phyloP scores from a whole-genome alignment of 352 stramenopile genomes.

The Phytopythium mirpurense region DNA sequence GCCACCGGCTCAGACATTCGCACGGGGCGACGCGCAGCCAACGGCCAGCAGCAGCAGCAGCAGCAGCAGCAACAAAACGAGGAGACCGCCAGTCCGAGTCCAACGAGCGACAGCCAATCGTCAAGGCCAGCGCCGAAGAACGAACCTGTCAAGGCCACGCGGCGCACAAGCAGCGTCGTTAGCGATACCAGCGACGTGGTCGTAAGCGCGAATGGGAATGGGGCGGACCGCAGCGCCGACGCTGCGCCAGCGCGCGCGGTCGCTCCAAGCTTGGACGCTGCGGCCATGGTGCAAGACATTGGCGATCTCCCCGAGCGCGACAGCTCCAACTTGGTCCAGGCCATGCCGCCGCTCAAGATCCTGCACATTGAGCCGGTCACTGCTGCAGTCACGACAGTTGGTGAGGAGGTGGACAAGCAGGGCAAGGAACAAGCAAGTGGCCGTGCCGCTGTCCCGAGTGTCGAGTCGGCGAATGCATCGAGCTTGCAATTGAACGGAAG shows the following conservation, averaged over 20 bases:
- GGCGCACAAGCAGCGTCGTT: slow-evolving; percentile 6
- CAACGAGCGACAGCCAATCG: background rate
- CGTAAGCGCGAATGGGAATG: slow-evolving; percentile 8
- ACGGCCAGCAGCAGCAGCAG: background rate
- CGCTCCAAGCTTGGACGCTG: background rate
- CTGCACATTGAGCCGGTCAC: slow-evolving; percentile 19
- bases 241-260: background rate
- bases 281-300: slow-evolving; percentile 21
- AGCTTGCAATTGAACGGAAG: background rate
- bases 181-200: slow-evolving; percentile 34
- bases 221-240: background rate
- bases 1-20: slow-evolving; percentile 66
- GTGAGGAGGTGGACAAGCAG: background rate
- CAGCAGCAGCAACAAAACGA: background rate
- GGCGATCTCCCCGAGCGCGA: slow-evolving; percentile 51
- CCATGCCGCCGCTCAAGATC: slow-evolving; percentile 35
- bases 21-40: slow-evolving; percentile 36
- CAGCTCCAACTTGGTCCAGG: slow-evolving; percentile 23
- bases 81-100: background rate
- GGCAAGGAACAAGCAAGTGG: background rate
- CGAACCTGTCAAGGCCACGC: background rate
- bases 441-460: background rate
- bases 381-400: background rate
- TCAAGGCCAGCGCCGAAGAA: background rate
- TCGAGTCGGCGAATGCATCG: background rate